Base-by-base conservation (phyloP, 2,329 filamentous ascomycete genomes). In the Paecilomyces dactylethromorphus region DNA sequence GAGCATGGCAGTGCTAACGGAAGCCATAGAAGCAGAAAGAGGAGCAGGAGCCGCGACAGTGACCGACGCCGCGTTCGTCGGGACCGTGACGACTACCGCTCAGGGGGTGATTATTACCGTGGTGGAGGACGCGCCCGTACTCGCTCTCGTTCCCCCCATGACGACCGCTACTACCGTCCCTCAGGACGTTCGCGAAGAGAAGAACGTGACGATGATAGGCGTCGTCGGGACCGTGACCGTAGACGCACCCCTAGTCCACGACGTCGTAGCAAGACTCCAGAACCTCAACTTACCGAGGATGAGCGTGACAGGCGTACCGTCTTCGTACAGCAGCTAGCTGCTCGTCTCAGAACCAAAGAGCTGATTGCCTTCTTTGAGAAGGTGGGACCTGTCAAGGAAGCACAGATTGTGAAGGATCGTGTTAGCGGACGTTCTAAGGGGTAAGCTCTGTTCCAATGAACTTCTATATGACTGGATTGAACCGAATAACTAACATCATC, bases 391-490 rank as follows among this genome's bases (percentile, higher is more conserved):
- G 94, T 99, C 58, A 95, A 94, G 68, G 94, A 97, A 75, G 94
- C 94, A 55, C 94, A 97, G 79, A 99, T 99, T 70, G 94, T 99
- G 56, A 97, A 97, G 78, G 94, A 99, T 69, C 86, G 94, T 63
- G 92, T 99, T 63, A 97, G 92, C 78, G 91, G 92, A 68, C 90
- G 94, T 78, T 97, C 92, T 63, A 99, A 99, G 82, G 94, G 94
- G 93, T 96, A 82, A 71, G 89, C 56, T 18, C 57, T 52, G 53
- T 49, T 65, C 66, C 80, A 82, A 10, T 3, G 74, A 82, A 67
- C 52, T 51, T 29, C 54, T 54, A 8, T 68, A 11, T 18, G 8
- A 12, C 50, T 32, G 8, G n/a, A n/a, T n/a, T n/a, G n/a, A n/a
- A n/a, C n/a, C n/a, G n/a, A 10, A 55, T 57, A 26, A 65, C 57